Conservation (phyloP, 2,329 filamentous ascomycete species). For the Neonectria ditissima region DNA sequence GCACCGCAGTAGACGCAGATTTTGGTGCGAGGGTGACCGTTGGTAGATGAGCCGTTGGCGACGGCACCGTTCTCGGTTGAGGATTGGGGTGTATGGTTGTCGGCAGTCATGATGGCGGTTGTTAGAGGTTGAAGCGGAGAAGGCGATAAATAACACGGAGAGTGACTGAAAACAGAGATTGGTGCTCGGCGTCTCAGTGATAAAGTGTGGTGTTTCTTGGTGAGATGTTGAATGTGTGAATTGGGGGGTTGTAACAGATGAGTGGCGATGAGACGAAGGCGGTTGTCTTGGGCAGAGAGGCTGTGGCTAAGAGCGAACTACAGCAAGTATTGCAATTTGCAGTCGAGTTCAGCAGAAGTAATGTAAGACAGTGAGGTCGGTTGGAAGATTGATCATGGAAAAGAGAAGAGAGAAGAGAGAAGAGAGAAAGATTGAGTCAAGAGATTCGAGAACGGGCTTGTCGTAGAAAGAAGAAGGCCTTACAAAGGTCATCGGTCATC, state of each 20-base stretch:
- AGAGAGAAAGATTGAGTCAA: constrained; percentile 3
- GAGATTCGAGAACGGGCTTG: constrained; percentile 22
- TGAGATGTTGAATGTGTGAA: neutral
- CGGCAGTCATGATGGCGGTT: constrained; percentile 45
- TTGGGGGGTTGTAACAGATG: constrained; percentile 12
- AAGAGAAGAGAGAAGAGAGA: constrained; percentile 12
- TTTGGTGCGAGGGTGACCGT: constrained; percentile 63
- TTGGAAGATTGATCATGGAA: constrained; percentile 18
- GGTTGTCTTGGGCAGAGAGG: constrained; percentile 24
- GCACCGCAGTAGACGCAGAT: constrained; percentile 97
- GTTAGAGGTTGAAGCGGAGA: constrained; percentile 7
- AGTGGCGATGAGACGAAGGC: constrained; percentile 21
- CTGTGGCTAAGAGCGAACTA: constrained; percentile 25
- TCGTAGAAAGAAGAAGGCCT: constrained; percentile 32
- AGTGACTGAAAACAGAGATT: neutral
- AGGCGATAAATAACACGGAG: neutral
- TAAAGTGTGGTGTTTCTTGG: neutral
- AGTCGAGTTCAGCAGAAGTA: neutral
- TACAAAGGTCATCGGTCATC: constrained; percentile 15
- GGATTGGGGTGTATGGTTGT: constrained; percentile 36
- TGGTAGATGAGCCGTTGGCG: constrained; percentile 40
- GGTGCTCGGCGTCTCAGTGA: neutral
- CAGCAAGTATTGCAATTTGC: neutral
- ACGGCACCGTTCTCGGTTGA: constrained; percentile 42
- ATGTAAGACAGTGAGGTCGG: neutral